phyloP scores from a whole-genome alignment of 2,329 filamentous ascomycete species.

The Colletotrichum orbiculare region DNA sequence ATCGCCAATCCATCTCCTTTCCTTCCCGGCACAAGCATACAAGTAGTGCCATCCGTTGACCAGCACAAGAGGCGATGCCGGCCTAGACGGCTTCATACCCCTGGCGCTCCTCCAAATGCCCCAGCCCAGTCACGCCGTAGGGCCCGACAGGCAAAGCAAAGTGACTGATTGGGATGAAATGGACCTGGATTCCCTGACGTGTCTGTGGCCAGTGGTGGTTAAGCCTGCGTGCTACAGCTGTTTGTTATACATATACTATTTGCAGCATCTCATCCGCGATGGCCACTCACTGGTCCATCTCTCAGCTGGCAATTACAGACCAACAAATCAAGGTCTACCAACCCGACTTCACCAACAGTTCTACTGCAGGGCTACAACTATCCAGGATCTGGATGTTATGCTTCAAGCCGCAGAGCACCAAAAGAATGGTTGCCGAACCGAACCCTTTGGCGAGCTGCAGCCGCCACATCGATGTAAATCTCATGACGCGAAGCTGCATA shows the following conservation, averaged over 20 bases:
- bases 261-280: conserved; percentile 17
- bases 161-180: conserved; percentile 8
- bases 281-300: conserved; percentile 13
- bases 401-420: neutral
- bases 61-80: neutral
- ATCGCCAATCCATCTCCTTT: no score
- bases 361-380: neutral
- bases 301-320: conserved; percentile 16
- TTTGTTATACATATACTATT: neutral
- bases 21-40: conserved; percentile 7
- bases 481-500: conserved; percentile 30
- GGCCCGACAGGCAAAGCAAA: conserved; percentile 7
- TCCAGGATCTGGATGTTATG: neutral
- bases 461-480: neutral
- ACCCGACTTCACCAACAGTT: neutral
- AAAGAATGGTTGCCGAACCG: neutral
- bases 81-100: conserved; percentile 17
- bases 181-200: conserved; percentile 8
- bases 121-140: conserved; percentile 6
- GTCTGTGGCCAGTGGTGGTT: conserved; percentile 12
- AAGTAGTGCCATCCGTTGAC: neutral
- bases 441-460: conserved; percentile 21
- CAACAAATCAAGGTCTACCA: conserved; percentile 3
- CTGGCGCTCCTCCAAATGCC: conserved; percentile 9
- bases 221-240: no score